Evolutionary conservation across 2,329 filamentous ascomycete genomes (phyloP).

Genomic region (Ceratocystis eucalypticola): DNA sequence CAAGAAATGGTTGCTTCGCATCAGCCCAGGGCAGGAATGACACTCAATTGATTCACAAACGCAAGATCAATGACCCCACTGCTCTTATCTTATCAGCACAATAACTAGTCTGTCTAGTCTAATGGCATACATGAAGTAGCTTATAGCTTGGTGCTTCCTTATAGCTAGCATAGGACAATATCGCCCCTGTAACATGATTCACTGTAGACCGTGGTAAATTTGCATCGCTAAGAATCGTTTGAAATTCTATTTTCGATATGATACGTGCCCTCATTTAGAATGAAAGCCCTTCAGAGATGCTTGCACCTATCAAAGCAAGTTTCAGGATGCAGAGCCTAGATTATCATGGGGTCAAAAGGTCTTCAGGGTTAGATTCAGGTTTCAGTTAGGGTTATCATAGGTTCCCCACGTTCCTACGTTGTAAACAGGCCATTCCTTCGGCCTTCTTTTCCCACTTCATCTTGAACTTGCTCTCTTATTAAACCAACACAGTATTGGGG

Average conservation of each 20-base stretch:
- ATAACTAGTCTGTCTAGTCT: not conserved
- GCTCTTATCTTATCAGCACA: not conserved
- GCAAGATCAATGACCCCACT: not conserved
- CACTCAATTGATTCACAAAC: not conserved
- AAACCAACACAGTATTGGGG: not conserved
- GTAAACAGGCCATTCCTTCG: slow-evolving; percentile 4
- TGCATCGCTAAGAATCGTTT: not conserved
- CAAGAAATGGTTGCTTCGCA: not conserved
- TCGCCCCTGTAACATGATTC: too few species aligned
- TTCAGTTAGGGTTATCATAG: not conserved
- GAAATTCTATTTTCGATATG: not conserved
- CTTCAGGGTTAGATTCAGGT: not conserved
- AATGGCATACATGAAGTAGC: not conserved
- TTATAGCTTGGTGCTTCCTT: not conserved
- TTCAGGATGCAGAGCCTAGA: not conserved
- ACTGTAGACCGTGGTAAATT: not conserved
- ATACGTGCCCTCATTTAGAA: not conserved
- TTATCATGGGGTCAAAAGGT: not conserved
- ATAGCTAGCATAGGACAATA: too few species aligned
- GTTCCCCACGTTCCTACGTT: not conserved
- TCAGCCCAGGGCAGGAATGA: not conserved
- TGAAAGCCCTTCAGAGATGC: not conserved
- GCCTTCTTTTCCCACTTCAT: not conserved
- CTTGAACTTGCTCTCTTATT: not conserved
- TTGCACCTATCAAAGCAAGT: not conserved